Conservation (phyloP, 2,329 filamentous ascomycete genomes). For the Tricladium varicosporioides region DNA sequence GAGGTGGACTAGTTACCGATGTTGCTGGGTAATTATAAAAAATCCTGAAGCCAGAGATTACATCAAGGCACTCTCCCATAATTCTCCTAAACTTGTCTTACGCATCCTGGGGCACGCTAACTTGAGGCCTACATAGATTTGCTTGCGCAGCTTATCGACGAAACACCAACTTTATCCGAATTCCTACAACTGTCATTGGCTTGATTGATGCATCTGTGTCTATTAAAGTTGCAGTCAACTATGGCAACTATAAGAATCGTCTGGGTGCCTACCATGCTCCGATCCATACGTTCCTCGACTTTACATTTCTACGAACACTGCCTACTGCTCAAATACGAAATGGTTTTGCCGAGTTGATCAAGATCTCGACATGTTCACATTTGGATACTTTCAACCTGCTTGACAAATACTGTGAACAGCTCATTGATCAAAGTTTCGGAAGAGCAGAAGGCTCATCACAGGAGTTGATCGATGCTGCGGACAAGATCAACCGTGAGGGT, state of each 20-base stretch:
- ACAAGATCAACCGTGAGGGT: conserved; percentile 65
- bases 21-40: conserved; percentile 60
- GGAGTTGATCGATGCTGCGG: conserved; percentile 59
- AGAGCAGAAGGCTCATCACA: conserved; percentile 52
- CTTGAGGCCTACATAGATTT: conserved; percentile 46
- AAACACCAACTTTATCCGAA: conserved; percentile 71
- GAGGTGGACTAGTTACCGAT: conserved; percentile 69
- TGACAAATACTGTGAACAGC: conserved; percentile 66
- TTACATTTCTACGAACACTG: conserved; percentile 67
- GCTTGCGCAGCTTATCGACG: conserved; percentile 70
- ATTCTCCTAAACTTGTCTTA: conserved; percentile 24
- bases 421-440: conserved; percentile 65
- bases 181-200: conserved; percentile 73
- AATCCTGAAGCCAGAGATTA: conserved; percentile 17
- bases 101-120: conserved; percentile 1
- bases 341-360: conserved; percentile 73
- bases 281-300: conserved; percentile 70
- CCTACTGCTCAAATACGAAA: conserved; percentile 68
- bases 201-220: conserved; percentile 73
- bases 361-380: conserved; percentile 71
- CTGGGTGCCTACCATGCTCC: conserved; percentile 73
- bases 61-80: conserved; percentile 29
- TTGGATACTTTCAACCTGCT: conserved; percentile 63
- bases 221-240: conserved; percentile 78
- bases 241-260: conserved; percentile 73